These are phyloP conservation scores for Xylariaceae sp. DNA, from an alignment of 2,329 filamentous ascomycete genomes.

Conservation along the genomic window DNA sequence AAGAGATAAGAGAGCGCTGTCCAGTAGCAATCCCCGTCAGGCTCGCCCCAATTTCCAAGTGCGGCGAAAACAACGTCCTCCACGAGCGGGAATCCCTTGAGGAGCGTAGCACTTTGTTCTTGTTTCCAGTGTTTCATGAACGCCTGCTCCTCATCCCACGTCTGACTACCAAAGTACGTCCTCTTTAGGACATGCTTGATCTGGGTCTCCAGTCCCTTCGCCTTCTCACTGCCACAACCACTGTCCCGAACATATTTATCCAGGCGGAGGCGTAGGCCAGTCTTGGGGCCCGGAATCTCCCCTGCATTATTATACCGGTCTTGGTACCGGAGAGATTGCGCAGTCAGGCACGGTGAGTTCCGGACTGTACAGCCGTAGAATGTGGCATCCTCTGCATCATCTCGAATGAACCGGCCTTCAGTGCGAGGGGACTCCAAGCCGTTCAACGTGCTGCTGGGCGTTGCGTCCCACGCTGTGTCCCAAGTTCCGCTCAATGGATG, in stretches of 20 bases:
- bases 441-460: no score
- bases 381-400: not conserved
- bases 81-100: conserved; percentile 30
- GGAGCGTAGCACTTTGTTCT: not conserved
- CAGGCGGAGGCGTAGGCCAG: conserved; percentile 8
- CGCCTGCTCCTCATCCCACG: conserved; percentile 11
- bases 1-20: conserved; percentile 25
- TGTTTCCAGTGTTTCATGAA: conserved; percentile 5
- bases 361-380: conserved; percentile 12
- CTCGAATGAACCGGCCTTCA: no score
- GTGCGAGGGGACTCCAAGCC: no score
- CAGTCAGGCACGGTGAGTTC: no score
- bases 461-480: not conserved
- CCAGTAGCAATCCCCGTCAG: conserved; percentile 31
- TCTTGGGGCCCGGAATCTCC: conserved; percentile 7
- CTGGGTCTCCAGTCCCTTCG: not conserved
- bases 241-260: conserved; percentile 6
- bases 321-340: conserved; percentile 13
- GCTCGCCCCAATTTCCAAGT: conserved; percentile 18
- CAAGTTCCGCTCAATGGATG: no score
- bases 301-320: conserved; percentile 5
- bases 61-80: conserved; percentile 30
- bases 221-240: not conserved
- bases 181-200: conserved; percentile 1
- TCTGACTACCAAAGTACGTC: conserved; percentile 8